phyloP scores from a whole-genome alignment of 2,329 filamentous ascomycete genomes.

The Scolecobasidium constrictum region DNA sequence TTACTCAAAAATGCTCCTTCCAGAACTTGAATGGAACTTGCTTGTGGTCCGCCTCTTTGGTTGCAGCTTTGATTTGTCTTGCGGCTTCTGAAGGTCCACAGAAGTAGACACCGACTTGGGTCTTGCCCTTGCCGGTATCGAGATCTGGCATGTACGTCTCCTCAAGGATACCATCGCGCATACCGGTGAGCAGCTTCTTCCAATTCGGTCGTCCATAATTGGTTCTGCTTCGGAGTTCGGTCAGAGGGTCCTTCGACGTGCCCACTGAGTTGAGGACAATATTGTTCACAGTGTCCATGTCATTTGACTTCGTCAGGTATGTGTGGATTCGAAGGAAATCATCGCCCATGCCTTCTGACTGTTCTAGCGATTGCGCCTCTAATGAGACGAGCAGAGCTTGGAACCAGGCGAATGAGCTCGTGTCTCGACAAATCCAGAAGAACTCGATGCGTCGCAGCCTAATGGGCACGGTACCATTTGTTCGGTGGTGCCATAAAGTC shows the following conservation, averaged over 20 bases:
- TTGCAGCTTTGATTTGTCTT: conserved; percentile 73
- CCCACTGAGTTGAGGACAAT: conserved; percentile 95
- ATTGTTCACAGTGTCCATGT: conserved; percentile 87
- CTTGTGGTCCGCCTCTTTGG: conserved; percentile 57
- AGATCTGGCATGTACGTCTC: conserved; percentile 76
- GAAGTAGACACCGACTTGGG: conserved; percentile 94
- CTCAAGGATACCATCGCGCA: conserved; percentile 81
- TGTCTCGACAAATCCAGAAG: conserved; percentile 97
- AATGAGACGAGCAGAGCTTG: conserved; percentile 85
- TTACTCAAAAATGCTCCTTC: conserved; percentile 70
- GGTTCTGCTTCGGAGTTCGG: conserved; percentile 78
- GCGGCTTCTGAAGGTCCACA: conserved; percentile 79
- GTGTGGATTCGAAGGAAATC: conserved; percentile 96
- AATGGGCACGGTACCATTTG: conserved; percentile 62
- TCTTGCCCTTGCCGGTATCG: conserved; percentile 49
- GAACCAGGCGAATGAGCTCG: conserved; percentile 96
- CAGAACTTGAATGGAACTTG: conserved; percentile 95
- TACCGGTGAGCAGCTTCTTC: conserved; percentile 61
- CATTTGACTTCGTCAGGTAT: conserved; percentile 88
- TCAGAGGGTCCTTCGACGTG: conserved; percentile 76
- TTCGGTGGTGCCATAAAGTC: conserved; percentile 95
- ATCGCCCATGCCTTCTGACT: conserved; percentile 47
- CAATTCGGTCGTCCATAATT: conserved; percentile 96
- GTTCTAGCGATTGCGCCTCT: conserved; percentile 62
- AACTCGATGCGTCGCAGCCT: conserved; percentile 93